These are phyloP conservation scores for Pyrenophora seminiperda DNA, from an alignment of 2,329 filamentous ascomycete genomes.

Conservation along the genomic window DNA sequence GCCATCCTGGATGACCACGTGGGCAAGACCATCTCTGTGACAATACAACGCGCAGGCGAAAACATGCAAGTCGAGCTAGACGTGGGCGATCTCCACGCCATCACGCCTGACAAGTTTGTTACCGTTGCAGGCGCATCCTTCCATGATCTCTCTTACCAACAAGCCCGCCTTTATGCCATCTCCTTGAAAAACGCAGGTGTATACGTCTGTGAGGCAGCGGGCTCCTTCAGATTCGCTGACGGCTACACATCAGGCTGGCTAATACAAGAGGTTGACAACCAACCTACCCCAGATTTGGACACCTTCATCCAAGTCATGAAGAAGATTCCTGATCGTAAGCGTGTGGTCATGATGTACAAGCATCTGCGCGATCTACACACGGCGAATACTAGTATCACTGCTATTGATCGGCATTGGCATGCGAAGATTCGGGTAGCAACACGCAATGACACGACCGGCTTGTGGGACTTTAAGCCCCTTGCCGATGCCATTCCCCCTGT, in stretches of 20 bases:
- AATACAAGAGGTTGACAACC: constrained; percentile 88
- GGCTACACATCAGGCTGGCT: constrained; percentile 91
- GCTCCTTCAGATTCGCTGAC: constrained; percentile 90
- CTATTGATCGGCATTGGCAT: constrained; percentile 94
- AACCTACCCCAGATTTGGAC: constrained; percentile 84
- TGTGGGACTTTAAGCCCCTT: constrained; percentile 94
- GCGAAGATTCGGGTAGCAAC: constrained; percentile 91
- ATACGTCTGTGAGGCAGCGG: constrained; percentile 91
- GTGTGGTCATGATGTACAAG: constrained; percentile 94
- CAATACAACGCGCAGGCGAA: constrained; percentile 86
- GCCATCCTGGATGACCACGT: constrained; percentile 90
- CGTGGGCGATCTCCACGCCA: constrained; percentile 88
- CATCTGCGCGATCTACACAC: constrained; percentile 95
- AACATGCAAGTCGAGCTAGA: constrained; percentile 82
- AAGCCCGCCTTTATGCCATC: constrained; percentile 93
- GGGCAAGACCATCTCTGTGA: constrained; percentile 73
- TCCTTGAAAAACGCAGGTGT: constrained; percentile 78
- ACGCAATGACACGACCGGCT: constrained; percentile 83
- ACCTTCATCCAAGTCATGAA: constrained; percentile 92
- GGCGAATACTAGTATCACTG: constrained; percentile 87
- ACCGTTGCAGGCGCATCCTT: constrained; percentile 93
- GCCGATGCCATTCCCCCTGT: constrained; percentile 78
- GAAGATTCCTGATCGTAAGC: constrained; percentile 76
- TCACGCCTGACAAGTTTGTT: constrained; percentile 95
- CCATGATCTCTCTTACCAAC: constrained; percentile 95